Evolutionary conservation across 179 eudicot species (phyloP), one percentile per base, ranked within the genome.

Genomic region (Nepenthes alata): DNA sequence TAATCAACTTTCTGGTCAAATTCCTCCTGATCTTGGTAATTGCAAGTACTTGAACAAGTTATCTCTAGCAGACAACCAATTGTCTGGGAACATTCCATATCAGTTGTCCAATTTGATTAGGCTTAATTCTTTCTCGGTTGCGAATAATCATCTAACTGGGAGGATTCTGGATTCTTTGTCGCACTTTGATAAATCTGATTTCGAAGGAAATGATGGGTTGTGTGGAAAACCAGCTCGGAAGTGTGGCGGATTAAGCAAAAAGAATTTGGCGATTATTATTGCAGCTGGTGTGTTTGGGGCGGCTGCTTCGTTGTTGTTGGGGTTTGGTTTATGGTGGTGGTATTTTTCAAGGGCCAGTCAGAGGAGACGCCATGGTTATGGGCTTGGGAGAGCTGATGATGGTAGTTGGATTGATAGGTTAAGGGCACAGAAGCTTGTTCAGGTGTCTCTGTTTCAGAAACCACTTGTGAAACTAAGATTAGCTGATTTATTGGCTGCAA

Each of bases 251-350:
- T 60, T 91, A 70, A 89, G 80, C 61, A 88, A 78, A 74, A 81
- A 77, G 82, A 91, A 68, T 75, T 72, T 91, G 60, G 86, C 86
- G 0, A 86, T 86, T 72, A 88, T 91, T 37, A 67, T 91, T 7
- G 95, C 95, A 0, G 96, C 96, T 0, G 98, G 98, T 5, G 85
- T 88, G n/a, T 75, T 86, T 58, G 91, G 95, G 2, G 96, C 96
- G 0, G 87, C 77, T 1, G 89, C 75, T 0, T 84, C 95, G 34
- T 65, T 88, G 81, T 50, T 86, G 69, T 53, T 91, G 48, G 98
- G 80, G 64, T 83, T 91, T 51, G 95, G 95, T 72, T 16, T 84
- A 16, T 89, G 96, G 98, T 84, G 91, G 88, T 86, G 84, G 78
- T 91, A 63, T 61, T 86, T 83, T 55, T 72, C 78, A 2, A 71